Evolutionary conservation across 805 yeast genomes (phyloP).

Genomic region (Candida caryicola): DNA sequence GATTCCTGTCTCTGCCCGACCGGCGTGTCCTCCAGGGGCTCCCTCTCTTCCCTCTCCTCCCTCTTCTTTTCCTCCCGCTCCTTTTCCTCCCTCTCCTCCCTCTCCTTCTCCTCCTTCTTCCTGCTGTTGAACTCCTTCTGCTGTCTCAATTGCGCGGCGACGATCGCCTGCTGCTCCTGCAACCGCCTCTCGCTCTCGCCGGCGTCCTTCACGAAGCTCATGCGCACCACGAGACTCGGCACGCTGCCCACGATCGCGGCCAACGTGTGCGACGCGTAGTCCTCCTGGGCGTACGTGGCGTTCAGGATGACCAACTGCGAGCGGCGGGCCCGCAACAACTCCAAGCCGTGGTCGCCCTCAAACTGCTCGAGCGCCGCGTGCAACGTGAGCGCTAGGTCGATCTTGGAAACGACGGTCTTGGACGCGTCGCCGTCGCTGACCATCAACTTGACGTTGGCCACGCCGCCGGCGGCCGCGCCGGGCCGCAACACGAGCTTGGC

Average conservation of each 20-base stretch:
- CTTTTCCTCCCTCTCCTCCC: conserved; percentile 8
- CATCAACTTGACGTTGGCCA: conserved; percentile 18
- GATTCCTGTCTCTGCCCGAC: background rate
- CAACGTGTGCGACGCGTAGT: conserved; percentile 12
- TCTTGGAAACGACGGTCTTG: conserved; percentile 8
- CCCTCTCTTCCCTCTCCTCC: conserved; percentile 3
- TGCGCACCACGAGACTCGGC: conserved; percentile 24
- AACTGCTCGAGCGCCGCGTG: conserved; percentile 20
- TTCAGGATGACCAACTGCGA: conserved; percentile 16
- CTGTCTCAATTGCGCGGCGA: conserved; percentile 17
- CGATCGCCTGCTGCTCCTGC: conserved; percentile 22
- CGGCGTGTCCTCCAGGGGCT: too few species aligned
- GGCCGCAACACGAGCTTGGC: conserved; percentile 26
- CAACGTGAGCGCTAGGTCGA: conserved; percentile 13
- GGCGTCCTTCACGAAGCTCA: conserved; percentile 15
- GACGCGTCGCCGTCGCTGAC: conserved; percentile 6
- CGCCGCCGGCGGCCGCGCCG: conserved; percentile 6
- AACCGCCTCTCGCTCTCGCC: conserved; percentile 7
- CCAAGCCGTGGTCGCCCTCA: conserved; percentile 15
- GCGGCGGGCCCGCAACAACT: conserved; percentile 1
- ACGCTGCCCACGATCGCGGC: conserved; percentile 18
- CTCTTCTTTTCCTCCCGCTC: conserved; percentile 9
- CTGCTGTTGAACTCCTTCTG: conserved; percentile 13
- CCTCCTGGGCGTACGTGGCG: conserved; percentile 8
- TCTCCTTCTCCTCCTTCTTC: conserved; percentile 7